phyloP scores from a whole-genome alignment of 176 grass and related monocot genomes.

The Coix lacrymajobi region DNA sequence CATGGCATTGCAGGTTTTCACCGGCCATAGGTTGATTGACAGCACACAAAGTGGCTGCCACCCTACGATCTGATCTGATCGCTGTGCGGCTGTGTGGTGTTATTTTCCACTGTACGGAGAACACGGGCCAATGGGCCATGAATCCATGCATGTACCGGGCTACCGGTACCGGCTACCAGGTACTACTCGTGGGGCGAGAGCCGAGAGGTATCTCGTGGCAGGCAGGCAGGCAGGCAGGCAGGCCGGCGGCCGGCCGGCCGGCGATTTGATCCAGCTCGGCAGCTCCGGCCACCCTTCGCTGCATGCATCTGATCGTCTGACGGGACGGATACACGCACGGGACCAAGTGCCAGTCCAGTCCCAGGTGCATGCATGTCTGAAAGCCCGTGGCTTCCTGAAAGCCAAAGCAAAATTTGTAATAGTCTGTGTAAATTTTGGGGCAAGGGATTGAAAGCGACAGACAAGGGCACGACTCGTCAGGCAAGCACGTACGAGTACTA shows the following conservation, averaged over 20 bases:
- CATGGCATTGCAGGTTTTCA: slow-evolving; percentile 10
- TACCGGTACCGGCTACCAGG: neutral
- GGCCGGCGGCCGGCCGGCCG: neutral
- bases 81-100: slow-evolving; percentile 14
- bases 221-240: neutral
- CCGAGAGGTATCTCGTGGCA: neutral
- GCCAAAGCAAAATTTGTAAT: no score
- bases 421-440: neutral
- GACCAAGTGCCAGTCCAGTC: neutral
- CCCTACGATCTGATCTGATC: slow-evolving; percentile 6
- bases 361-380: neutral
- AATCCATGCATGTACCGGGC: neutral
- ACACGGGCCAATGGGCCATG: neutral
- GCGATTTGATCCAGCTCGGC: neutral
- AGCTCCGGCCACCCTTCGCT: neutral
- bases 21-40: slow-evolving; percentile 34
- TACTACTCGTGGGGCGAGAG: no score
- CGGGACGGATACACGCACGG: neutral
- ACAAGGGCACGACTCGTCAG: slow-evolving; percentile 5
- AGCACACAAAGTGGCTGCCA: slow-evolving; percentile 31
- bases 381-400: neutral
- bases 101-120: slow-evolving; percentile 9
- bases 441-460: neutral
- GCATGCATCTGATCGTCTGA: neutral
- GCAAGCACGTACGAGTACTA: neutral